A percentile compares a stretch with the other conserved stretches of the same genome.
Conservation (phyloP, 805 yeast genomes). For the Saccharomycopsis babjevae region DNA sequence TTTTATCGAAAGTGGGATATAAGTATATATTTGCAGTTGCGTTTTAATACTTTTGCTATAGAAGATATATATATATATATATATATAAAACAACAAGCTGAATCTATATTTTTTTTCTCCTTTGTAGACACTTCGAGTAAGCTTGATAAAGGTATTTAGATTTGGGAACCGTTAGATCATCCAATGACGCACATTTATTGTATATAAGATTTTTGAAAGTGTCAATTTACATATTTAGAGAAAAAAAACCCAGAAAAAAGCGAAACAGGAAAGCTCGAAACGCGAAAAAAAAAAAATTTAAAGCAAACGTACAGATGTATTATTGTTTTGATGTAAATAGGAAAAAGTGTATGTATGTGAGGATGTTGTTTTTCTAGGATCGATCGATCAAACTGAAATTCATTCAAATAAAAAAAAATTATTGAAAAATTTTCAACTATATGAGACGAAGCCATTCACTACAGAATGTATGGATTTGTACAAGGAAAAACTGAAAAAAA, state of each 20-base stretch:
- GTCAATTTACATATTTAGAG: too few species aligned
- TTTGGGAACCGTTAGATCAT: not conserved
- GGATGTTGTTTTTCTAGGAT: slow-evolving; percentile 28
- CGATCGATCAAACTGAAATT: slow-evolving; percentile 40
- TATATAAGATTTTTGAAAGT: not conserved
- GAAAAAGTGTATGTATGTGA: not conserved
- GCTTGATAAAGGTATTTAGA: not conserved
- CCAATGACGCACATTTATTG: not conserved
- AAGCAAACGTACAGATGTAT: not conserved
- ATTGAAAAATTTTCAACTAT: slow-evolving; percentile 55
- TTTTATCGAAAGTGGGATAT: not conserved
- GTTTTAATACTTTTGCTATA: not conserved
- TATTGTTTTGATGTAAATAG: not conserved
- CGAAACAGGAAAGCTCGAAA: not conserved
- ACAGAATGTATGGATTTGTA: slow-evolving; percentile 37
- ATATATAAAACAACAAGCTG: not conserved
- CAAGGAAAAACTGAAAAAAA: slow-evolving; percentile 27
- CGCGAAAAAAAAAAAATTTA: too few species aligned
- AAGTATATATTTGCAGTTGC: too few species aligned
- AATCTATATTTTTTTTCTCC: not conserved
- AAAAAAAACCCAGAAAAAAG: not conserved
- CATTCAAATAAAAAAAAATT: slow-evolving; percentile 35
- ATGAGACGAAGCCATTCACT: slow-evolving; percentile 75
- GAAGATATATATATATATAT: too few species aligned
- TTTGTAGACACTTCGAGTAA: not conserved